Conservation (phyloP, 1,139 yeast species). For the Diutina siamensis region DNA sequence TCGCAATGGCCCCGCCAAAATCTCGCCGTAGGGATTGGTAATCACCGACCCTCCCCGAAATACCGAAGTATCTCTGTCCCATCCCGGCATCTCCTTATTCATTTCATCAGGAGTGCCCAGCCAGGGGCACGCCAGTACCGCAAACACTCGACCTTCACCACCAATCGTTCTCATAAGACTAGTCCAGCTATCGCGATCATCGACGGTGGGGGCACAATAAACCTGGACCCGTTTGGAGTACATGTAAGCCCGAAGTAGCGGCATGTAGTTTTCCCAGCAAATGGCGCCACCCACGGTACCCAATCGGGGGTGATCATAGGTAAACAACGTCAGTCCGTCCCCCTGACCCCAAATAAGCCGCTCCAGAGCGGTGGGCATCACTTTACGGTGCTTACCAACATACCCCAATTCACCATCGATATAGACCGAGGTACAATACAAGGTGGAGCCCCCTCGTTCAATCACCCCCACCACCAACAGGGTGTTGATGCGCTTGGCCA, state of each 20-base stretch:
- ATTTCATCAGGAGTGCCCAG: neutral
- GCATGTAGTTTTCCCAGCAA: slow-evolving; percentile 31
- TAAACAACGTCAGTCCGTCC: slow-evolving; percentile 27
- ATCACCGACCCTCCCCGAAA: slow-evolving; percentile 23
- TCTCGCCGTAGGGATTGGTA: slow-evolving; percentile 26
- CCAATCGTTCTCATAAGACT: slow-evolving; percentile 22
- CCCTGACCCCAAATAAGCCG: slow-evolving; percentile 30
- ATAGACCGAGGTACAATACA: slow-evolving; percentile 23
- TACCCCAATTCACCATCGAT: slow-evolving; percentile 21
- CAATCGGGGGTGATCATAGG: slow-evolving; percentile 14
- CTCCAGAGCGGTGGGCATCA: slow-evolving; percentile 28
- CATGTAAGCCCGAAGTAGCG: slow-evolving; percentile 22
- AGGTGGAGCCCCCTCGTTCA: slow-evolving; percentile 22
- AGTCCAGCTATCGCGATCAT: slow-evolving; percentile 23
- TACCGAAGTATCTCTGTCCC: neutral
- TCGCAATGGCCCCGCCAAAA: slow-evolving; percentile 26
- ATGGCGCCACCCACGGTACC: slow-evolving; percentile 29
- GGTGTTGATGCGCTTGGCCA: slow-evolving; percentile 16
- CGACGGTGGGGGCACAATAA: slow-evolving; percentile 32
- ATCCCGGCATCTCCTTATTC: neutral
- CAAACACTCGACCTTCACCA: slow-evolving; percentile 21
- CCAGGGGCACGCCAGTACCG: slow-evolving; percentile 7
- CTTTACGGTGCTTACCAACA: slow-evolving; percentile 27
- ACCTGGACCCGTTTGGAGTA: slow-evolving; percentile 25
- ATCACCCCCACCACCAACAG: slow-evolving; percentile 20